Base-by-base conservation (phyloP, 169 alveolate genomes). In the Perkinsus chesapeaki region DNA sequence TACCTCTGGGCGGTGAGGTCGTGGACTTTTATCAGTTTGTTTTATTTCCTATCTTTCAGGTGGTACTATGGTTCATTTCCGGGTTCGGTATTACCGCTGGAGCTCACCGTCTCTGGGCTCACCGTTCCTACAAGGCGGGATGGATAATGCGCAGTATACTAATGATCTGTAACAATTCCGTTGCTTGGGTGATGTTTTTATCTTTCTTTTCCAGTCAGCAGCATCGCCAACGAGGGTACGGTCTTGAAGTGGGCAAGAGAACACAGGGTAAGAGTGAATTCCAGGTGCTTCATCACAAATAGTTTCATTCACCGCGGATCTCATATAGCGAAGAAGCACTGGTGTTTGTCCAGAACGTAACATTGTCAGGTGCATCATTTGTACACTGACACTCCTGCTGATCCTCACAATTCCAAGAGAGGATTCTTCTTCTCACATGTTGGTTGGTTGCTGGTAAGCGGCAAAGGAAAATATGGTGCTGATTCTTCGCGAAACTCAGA, bases 21-120 rank as follows among this genome's bases (percentile, higher is more conserved):
- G 31, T 16, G 82, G 37, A 34, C 82, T 60, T 23, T 34, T 60
- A 20, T 7, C 82, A 27, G 37, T 20, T 27, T 16, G 60, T 43
- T 43, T 5, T 43, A 43, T 43, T 43, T 60, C 27, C 82, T 60
- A 34, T 27, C 31, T 60, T 60, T 16, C 82, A 60, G 73, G 92
- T 93, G 91, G 90, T 72, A 34, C 91, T 96, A 92, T 96, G 95
- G 93, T 91, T 95, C 39, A 94, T 95, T 39, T 94, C 96, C 34
- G 98, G 98, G 0, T 92, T 97, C 47, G 98, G 98, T 72, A 97
- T 97, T 93, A 97, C 98, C 38, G 96, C 96, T 39, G 98, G 98
- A 19, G 97, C 98, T 34, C 98, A 97, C 72, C 97, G 98, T 31
- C 93, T 97, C 91, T 97, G 98, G 98, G 94, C 98, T 43, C 98